Evolutionary conservation across 1,139 yeast genomes (phyloP).

Genomic region (Diutina rugosa): DNA sequence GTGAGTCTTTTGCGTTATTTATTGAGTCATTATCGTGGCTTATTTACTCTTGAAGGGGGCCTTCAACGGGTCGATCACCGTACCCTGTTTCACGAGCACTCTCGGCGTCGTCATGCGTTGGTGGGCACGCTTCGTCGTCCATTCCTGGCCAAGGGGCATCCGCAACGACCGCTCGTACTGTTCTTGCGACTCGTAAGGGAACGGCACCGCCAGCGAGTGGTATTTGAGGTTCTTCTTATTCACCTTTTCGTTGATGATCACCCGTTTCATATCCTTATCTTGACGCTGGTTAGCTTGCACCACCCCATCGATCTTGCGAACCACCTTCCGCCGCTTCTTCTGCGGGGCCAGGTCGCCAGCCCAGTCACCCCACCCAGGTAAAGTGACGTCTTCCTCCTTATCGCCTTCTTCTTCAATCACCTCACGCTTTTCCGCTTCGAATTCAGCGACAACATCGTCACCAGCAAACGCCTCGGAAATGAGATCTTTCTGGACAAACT

Average conservation of each 20-base stretch:
- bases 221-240: slow-evolving; percentile 78
- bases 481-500: slow-evolving; percentile 71
- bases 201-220: slow-evolving; percentile 80
- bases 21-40: neutral
- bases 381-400: slow-evolving; percentile 67
- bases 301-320: slow-evolving; percentile 64
- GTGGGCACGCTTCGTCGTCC: slow-evolving; percentile 83
- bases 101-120: slow-evolving; percentile 85
- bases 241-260: slow-evolving; percentile 78
- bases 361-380: slow-evolving; percentile 97
- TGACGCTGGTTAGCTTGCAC: slow-evolving; percentile 56
- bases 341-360: slow-evolving; percentile 42
- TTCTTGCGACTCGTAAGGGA: slow-evolving; percentile 84
- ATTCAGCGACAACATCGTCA: slow-evolving; percentile 78
- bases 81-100: slow-evolving; percentile 76
- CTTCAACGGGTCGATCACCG: slow-evolving; percentile 77
- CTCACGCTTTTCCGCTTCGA: slow-evolving; percentile 58
- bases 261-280: slow-evolving; percentile 66
- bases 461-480: slow-evolving; percentile 94
- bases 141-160: slow-evolving; percentile 96
- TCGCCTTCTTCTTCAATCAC: slow-evolving; percentile 75
- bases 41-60: neutral
- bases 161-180: slow-evolving; percentile 89
- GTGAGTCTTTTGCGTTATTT: too few species aligned
- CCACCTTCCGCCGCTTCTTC: slow-evolving; percentile 48